Evolutionary conservation across 2,329 filamentous ascomycete species (phyloP), one percentile per base, ranked within the genome.

Genomic region (Ambrosiella cleistominuta): DNA sequence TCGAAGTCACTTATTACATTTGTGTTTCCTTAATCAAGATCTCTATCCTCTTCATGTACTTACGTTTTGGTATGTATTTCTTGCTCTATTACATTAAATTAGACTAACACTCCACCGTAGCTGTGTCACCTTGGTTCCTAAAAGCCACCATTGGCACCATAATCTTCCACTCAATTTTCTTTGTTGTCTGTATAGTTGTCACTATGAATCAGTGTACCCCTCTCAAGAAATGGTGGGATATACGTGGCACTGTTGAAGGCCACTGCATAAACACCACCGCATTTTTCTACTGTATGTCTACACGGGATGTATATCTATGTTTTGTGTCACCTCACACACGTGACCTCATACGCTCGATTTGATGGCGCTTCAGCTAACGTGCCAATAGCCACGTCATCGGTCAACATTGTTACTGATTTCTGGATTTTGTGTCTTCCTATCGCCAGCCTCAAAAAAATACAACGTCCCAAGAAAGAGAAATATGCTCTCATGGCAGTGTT

Each of bases 391-490:
- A 73, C 71, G 0, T 72, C 70, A 7, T 64, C 64, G 15, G 69
- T 72, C 62, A 75, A 75, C 62, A 75, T 77, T 42, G 7, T 74
- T 5, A 71, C 75, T 2, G 75, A 77, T 58, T 60, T 72, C 39
- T 71, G 70, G 63, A 71, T 77, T 44, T 66, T 76, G 6, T 55
- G 66, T 0, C 66, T 77, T 1, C 75, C 75, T 1, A 66, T 77
- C 40, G 68, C 66, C 1, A 71, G 74, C 1, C 66, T 77, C 0
- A 65, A 70, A 0, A 68, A 68, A 1, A 69, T 79, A 2, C 69
- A 75, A 58, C 75, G 78, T 6, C 73, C 75, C 0, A 65, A 64
- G 3, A 68, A 68, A 2, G 75, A 78, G 58, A 77, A 78, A 57
- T 64, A 76, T 12, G 77, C 75, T 0, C 69, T 83, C 42, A 67